Percentiles rank a stretch among this genome's conserved stretches.
Evolutionary conservation across 2,329 filamentous ascomycete genomes (phyloP).

Genomic region (Laburnicola sp.): DNA sequence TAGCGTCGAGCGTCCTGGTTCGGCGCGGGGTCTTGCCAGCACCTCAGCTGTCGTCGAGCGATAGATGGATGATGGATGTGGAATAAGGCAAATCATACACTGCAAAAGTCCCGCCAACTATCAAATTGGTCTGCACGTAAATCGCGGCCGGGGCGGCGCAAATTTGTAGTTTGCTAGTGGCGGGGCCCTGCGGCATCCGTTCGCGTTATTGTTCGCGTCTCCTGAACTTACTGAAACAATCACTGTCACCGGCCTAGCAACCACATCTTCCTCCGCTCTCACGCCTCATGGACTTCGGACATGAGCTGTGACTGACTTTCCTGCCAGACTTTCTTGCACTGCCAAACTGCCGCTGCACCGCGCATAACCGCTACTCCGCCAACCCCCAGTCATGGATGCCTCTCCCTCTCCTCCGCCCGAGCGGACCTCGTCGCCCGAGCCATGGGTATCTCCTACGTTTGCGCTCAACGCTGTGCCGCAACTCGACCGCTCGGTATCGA

Average conservation of each 20-base stretch:
- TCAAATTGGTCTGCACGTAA: neutral
- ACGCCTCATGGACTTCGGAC: slow-evolving; percentile 6
- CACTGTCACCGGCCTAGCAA: too few relatives aligned
- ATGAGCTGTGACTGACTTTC: slow-evolving; percentile 1
- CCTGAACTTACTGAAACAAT: slow-evolving; percentile 18
- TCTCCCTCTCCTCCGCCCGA: slow-evolving; percentile 49
- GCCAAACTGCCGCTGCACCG: neutral
- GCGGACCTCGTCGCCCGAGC: slow-evolving; percentile 61
- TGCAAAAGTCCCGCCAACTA: neutral
- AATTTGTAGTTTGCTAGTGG: neutral
- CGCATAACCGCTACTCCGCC: slow-evolving; percentile 1
- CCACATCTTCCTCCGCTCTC: slow-evolving; percentile 14
- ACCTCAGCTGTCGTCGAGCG: neutral
- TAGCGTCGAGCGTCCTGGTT: neutral
- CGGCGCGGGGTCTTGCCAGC: slow-evolving; percentile 3
- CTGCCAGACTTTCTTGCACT: neutral
- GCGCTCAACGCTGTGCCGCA: slow-evolving; percentile 63
- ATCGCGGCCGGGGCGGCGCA: neutral
- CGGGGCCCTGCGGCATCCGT: neutral
- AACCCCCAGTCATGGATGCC: slow-evolving; percentile 30
- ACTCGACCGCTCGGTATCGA: slow-evolving; percentile 66
- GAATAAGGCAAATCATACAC: too few relatives aligned
- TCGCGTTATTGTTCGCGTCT: slow-evolving; percentile 20
- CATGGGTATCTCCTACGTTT: slow-evolving; percentile 63
- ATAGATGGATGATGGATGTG: too few relatives aligned